Evolutionary conservation across 495 filamentous ascomycete genomes (phyloP), one percentile per base, ranked within the genome.

Genomic region (Parachaetomium inaequale): DNA sequence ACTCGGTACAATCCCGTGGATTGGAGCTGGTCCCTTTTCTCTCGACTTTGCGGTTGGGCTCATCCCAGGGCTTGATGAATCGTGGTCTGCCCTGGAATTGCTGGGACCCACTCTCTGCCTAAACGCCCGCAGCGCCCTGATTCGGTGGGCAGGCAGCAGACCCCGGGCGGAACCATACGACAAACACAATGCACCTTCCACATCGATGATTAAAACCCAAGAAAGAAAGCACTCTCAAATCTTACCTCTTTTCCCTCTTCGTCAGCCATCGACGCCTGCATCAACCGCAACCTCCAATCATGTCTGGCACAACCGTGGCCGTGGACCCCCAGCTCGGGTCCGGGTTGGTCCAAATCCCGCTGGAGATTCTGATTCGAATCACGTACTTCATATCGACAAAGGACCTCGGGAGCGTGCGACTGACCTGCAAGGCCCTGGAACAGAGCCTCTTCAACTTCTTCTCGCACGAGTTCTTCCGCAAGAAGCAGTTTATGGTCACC

Each of bases 401-500:
- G 0, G 80, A 83, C 26, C 77, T 81, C n/a, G 72, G 75, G 29
- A 71, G 68, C 36, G 64, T 84, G 28, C 76, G 83, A 36, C 62
- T 69, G 25, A 74, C 74, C 8, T 83, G 80, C 72, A 79, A 71
- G 58, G 54, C 61, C 25, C 49, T 82, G n/a, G 82, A 84, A 54
- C 65, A 49, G 7, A 54, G 62, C 6, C 67, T 82, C 17, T 79
- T 76, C 68, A 62, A 75, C 58, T 68, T 59, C 26, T 85, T 85
- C 63, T 65, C 78, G 11, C 68, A 69, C 23, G 81, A 84, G 64
- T 85, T 82, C 72, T 85, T 85, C 67, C 69, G 74, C 21, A 82
- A 81, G 65, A 77, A 77, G 50, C 79, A 82, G 65, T 85, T 85
- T 70, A 80, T 83, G 75, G 66, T 81, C 60, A 75, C 72, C 11